These are phyloP conservation scores for Fusarium heterosporum DNA, from an alignment of 2,329 filamentous ascomycete genomes.

Conservation along the genomic window DNA sequence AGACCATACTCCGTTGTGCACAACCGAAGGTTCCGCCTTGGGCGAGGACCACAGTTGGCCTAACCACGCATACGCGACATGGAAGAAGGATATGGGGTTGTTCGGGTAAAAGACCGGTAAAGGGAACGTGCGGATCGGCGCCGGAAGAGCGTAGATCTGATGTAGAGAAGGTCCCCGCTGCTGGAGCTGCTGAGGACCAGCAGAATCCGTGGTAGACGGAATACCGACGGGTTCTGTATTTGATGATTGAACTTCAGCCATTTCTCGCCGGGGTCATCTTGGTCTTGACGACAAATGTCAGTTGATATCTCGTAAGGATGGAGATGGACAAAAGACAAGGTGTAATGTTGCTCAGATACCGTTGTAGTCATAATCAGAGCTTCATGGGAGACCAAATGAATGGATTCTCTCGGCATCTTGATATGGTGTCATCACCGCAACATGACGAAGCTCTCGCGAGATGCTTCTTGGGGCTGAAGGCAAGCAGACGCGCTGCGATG, in stretches of 20 bases:
- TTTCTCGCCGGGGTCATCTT: conserved; percentile 60
- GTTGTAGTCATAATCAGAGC: conserved; percentile 89
- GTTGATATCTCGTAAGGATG: background rate
- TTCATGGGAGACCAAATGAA: conserved; percentile 71
- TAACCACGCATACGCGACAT: conserved; percentile 81
- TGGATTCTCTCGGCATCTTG: conserved; percentile 68
- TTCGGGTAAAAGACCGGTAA: conserved; percentile 90
- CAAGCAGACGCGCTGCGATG: background rate
- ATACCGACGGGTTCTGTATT: conserved; percentile 40
- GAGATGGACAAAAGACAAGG: conserved; percentile 29
- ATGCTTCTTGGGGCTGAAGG: background rate
- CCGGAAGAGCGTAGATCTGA: conserved; percentile 83
- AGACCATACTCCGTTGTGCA: conserved; percentile 84
- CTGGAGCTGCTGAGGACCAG: conserved; percentile 41
- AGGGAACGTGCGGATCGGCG: conserved; percentile 84
- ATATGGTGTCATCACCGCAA: conserved; percentile 71
- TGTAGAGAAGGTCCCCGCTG: conserved; percentile 63
- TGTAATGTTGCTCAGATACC: conserved; percentile 80
- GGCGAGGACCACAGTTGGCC: conserved; percentile 77
- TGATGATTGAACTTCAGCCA: conserved; percentile 56
- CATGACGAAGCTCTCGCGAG: conserved; percentile 36
- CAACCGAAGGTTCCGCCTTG: conserved; percentile 70
- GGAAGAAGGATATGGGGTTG: conserved; percentile 89
- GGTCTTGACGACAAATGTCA: conserved; percentile 50
- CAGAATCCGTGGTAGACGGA: conserved; percentile 37